phyloP scores from a whole-genome alignment of 345 rosid species.

The Eucalyptus brandiana region DNA sequence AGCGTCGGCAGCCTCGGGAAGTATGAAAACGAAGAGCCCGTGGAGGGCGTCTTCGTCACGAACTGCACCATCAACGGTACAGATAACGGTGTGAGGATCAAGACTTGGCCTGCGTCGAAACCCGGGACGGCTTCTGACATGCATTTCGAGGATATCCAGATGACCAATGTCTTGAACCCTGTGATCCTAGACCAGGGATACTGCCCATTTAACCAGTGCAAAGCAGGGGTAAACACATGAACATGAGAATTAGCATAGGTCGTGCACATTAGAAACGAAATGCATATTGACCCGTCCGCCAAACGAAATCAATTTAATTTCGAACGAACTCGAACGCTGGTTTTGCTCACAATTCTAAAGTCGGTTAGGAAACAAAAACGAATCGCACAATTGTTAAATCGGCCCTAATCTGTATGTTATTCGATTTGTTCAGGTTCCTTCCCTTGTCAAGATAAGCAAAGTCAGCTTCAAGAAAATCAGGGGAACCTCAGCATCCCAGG shows the following conservation, averaged over 20 bases:
- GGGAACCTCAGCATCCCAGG: constrained; percentile 31
- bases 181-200: constrained; percentile 22
- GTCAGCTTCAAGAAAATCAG: constrained; percentile 33
- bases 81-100: constrained; percentile 35
- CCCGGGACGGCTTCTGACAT: constrained; percentile 2
- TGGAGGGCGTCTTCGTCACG: constrained; percentile 10
- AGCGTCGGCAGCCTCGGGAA: constrained; percentile 50
- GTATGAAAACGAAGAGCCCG: constrained; percentile 14
- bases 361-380: neutral
- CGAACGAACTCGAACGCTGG: neutral
- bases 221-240: neutral
- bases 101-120: constrained; percentile 37
- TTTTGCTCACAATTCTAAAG: neutral
- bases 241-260: neutral
- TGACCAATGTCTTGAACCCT: constrained; percentile 18
- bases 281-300: neutral
- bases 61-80: constrained; percentile 11
- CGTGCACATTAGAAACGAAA: neutral
- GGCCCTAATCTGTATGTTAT: neutral
- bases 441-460: constrained; percentile 5
- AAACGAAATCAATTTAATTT: neutral
- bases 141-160: constrained; percentile 15
- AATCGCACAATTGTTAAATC: neutral
- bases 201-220: neutral
- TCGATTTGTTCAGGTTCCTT: neutral